Conservation (phyloP, 2,329 filamentous ascomycete species). For the Pochonia chlamydosporia region DNA sequence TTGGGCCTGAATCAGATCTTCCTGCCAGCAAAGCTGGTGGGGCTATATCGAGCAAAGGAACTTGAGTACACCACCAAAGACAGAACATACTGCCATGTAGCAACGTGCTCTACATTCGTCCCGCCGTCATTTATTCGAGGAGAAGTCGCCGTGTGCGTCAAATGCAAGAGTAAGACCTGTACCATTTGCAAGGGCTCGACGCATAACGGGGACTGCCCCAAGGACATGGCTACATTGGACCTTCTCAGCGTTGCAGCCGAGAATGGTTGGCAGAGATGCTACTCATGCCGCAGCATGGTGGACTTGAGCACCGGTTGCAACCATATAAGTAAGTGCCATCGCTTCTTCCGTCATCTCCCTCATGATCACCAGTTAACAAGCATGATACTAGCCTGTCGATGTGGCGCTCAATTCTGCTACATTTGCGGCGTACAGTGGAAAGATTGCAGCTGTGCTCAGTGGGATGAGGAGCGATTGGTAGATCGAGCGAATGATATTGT, state of each 20-base stretch:
- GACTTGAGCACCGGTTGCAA: slow-evolving; percentile 46
- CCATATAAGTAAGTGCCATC: slow-evolving; percentile 47
- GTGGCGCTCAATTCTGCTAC: slow-evolving; percentile 44
- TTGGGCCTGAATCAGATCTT: slow-evolving; percentile 26
- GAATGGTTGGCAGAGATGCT: slow-evolving; percentile 47
- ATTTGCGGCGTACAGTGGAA: slow-evolving; percentile 37
- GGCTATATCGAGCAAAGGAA: slow-evolving; percentile 36
- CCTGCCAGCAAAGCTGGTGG: slow-evolving; percentile 28
- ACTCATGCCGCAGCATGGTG: slow-evolving; percentile 37
- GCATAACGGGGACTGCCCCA: slow-evolving; percentile 43
- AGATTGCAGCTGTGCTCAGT: slow-evolving; percentile 29
- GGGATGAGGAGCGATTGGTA: slow-evolving; percentile 24
- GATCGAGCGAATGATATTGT: neutral
- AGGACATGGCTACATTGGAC: slow-evolving; percentile 33
- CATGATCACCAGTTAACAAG: neutral
- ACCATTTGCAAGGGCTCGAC: slow-evolving; percentile 39
- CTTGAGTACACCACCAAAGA: slow-evolving; percentile 42
- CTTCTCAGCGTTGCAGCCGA: slow-evolving; percentile 33
- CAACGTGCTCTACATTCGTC: slow-evolving; percentile 42
- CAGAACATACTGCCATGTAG: slow-evolving; percentile 43
- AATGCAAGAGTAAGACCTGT: slow-evolving; percentile 42
- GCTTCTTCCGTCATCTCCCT: neutral
- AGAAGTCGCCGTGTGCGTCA: slow-evolving; percentile 33
- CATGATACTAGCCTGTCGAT: slow-evolving; percentile 34
- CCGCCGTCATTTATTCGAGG: slow-evolving; percentile 20